A percentile compares a stretch with the other conserved stretches of the same genome.
Conservation (phyloP, 2,329 filamentous ascomycete species). For the Pezicula carpinea region DNA sequence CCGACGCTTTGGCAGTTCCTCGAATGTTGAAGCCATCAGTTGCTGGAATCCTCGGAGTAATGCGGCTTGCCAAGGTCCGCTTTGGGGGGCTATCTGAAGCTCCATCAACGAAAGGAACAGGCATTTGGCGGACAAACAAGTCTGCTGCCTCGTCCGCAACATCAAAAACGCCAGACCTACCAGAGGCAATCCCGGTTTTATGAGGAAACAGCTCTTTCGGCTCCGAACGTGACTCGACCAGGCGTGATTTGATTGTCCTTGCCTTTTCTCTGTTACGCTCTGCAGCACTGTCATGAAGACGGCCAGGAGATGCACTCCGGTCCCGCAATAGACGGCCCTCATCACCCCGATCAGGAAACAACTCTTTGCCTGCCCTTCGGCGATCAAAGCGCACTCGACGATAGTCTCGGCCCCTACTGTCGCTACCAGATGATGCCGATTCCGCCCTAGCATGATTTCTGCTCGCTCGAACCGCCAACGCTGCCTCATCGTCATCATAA, state of each 20-base stretch:
- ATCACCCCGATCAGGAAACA: slow-evolving; percentile 48
- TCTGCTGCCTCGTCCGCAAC: slow-evolving; percentile 49
- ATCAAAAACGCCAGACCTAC: slow-evolving; percentile 47
- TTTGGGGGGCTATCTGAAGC: slow-evolving; percentile 25
- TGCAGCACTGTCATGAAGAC: slow-evolving; percentile 29
- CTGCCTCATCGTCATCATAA: slow-evolving; percentile 66
- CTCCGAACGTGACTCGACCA: slow-evolving; percentile 13
- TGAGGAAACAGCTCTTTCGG: slow-evolving; percentile 52
- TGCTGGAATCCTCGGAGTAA: slow-evolving; percentile 23
- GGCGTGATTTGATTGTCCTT: slow-evolving; percentile 36
- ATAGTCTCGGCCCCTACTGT: slow-evolving; percentile 17
- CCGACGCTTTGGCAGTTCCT: slow-evolving; percentile 46
- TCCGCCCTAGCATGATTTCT: slow-evolving; percentile 28
- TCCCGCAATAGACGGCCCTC: slow-evolving; percentile 25
- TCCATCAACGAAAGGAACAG: slow-evolving; percentile 44
- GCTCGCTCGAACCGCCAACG: slow-evolving; percentile 26
- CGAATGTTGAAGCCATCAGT: slow-evolving; percentile 51
- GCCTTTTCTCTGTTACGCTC: slow-evolving; percentile 39
- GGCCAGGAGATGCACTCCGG: slow-evolving; percentile 29
- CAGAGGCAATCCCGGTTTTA: slow-evolving; percentile 36
- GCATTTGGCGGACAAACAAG: slow-evolving; percentile 44
- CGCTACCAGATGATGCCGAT: slow-evolving; percentile 27
- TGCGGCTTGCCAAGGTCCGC: slow-evolving; percentile 16
- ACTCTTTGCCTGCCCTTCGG: slow-evolving; percentile 43
- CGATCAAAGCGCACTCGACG: slow-evolving; percentile 8